Conservation (phyloP, 331 rosid genomes). For the Malus hybrid region DNA sequence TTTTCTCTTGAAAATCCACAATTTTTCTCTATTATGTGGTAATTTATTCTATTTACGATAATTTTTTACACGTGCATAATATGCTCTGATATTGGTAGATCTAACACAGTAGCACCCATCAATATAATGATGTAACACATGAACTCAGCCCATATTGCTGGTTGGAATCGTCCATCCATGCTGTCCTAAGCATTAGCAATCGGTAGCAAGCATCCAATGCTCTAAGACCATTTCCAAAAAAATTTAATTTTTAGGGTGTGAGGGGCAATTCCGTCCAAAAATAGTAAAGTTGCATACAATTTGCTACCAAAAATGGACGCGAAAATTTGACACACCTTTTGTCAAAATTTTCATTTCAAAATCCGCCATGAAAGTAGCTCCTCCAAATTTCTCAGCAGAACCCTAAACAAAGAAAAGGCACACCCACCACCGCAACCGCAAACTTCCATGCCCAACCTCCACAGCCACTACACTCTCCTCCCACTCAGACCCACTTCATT, state of each 20-base stretch:
- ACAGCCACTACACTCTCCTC: background rate
- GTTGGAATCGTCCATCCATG: background rate
- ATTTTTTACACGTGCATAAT: too few relatives aligned
- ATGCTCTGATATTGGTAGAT: background rate
- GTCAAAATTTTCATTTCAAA: background rate
- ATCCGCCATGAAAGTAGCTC: conserved; percentile 15
- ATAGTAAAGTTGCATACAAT: background rate
- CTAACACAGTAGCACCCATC: background rate
- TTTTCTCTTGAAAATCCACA: background rate
- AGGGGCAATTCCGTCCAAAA: conserved; percentile 3
- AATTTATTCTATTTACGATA: background rate
- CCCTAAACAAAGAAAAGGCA: conserved; percentile 8
- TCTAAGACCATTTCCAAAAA: background rate
- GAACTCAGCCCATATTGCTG: background rate
- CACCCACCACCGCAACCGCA: background rate
- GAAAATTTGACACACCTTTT: background rate
- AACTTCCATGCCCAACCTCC: conserved; percentile 10
- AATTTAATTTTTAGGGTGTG: too few relatives aligned
- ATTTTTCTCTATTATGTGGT: too few relatives aligned
- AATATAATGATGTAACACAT: background rate
- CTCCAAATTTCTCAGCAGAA: conserved; percentile 5
- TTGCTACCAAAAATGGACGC: background rate
- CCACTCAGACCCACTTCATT: background rate
- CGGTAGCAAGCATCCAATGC: background rate
- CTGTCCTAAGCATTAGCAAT: background rate